Evolutionary conservation across 495 filamentous ascomycete species (phyloP).

Genomic region (Aspergillus bridgeri): DNA sequence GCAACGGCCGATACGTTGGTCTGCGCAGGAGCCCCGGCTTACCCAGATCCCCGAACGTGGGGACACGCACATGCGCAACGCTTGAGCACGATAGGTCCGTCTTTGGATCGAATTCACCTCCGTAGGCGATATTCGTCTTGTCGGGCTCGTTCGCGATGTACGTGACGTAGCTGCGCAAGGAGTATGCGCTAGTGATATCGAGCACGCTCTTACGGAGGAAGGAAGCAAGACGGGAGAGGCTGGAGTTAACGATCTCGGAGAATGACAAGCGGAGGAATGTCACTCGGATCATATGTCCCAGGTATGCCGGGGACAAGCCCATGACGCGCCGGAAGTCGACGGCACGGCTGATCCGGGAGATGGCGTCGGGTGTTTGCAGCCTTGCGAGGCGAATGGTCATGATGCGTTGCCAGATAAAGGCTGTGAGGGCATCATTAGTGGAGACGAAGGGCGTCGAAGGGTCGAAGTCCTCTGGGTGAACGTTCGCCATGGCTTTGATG

Average conservation of each 20-base stretch:
- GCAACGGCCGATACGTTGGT: conserved; percentile 21
- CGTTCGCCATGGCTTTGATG: conserved; percentile 20
- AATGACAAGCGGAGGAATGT: conserved; percentile 23
- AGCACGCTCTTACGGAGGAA: conserved; percentile 27
- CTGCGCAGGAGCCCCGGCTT: conserved; percentile 22
- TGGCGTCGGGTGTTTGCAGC: conserved; percentile 8
- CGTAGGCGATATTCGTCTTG: conserved; percentile 35
- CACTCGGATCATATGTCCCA: conserved; percentile 36
- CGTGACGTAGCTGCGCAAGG: conserved; percentile 38
- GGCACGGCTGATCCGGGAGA: conserved; percentile 31
- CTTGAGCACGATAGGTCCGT: conserved; percentile 33
- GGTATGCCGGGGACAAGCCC: conserved; percentile 32
- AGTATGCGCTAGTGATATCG: conserved; percentile 24
- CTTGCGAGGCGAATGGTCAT: conserved; percentile 15
- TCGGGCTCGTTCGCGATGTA: conserved; percentile 34
- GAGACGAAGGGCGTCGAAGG: conserved; percentile 25
- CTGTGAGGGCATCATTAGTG: conserved; percentile 51
- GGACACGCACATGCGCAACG: conserved; percentile 18
- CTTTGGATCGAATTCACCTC: conserved; percentile 24
- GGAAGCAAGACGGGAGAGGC: conserved; percentile 25
- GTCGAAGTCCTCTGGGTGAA: conserved; percentile 3
- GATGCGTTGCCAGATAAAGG: conserved; percentile 45
- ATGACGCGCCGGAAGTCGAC: conserved; percentile 36
- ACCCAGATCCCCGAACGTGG: conserved; percentile 26
- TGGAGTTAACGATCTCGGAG: conserved; percentile 7